Percentiles rank a stretch among this genome's conserved stretches.
Evolutionary conservation across 148 eudicot genomes (phyloP).

Genomic region (Polygonum maritimum): DNA sequence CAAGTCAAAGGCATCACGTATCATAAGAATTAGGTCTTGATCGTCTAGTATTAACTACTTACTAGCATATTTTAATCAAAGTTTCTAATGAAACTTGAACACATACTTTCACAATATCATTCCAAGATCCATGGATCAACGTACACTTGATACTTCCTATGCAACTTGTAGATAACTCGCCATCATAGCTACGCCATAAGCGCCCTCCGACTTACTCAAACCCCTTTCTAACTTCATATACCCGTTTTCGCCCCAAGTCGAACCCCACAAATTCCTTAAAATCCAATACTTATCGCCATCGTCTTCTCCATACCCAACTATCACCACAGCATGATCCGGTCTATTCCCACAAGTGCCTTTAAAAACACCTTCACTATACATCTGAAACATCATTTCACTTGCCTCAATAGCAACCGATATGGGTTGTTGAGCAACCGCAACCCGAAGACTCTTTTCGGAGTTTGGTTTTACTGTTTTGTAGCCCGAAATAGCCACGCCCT

Average conservation of each 20-base stretch:
- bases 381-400: background rate
- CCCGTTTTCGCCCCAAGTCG: background rate
- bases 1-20: too few species aligned
- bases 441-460: conserved; percentile 27
- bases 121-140: background rate
- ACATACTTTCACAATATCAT: too few species aligned
- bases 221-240: background rate
- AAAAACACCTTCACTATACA: background rate
- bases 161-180: background rate
- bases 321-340: background rate
- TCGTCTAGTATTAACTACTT: too few species aligned
- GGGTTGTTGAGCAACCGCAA: conserved; percentile 46
- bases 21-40: too few species aligned
- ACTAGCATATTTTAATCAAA: too few species aligned
- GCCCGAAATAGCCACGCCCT: conserved; percentile 26
- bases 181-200: conserved; percentile 7
- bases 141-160: background rate
- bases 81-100: too few species aligned
- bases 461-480: conserved; percentile 22
- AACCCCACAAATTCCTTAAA: background rate
- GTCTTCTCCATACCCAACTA: conserved; percentile 8
- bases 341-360: background rate
- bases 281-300: conserved; percentile 5
- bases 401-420: conserved; percentile 53
- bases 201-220: background rate